Conservation (phyloP, 805 yeast genomes). For the Kodamaea jinghongensis region DNA sequence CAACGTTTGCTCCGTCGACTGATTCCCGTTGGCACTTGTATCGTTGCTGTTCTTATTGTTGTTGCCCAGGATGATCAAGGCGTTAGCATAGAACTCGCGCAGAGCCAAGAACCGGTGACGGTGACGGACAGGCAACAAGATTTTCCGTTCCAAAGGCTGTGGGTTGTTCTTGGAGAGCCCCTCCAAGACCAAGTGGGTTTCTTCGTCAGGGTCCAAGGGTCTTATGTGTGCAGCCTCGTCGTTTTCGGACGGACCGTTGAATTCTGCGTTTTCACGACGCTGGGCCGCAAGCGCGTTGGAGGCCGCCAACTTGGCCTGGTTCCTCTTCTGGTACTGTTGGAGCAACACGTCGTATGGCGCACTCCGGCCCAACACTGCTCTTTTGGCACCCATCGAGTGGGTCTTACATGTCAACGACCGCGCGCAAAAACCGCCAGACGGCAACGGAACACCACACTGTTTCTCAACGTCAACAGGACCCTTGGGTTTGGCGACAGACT, state of each 20-base stretch:
- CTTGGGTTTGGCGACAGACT: constrained; percentile 54
- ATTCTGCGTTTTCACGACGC: constrained; percentile 61
- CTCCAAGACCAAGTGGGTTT: constrained; percentile 84
- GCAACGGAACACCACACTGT: constrained; percentile 94
- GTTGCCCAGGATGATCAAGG: constrained; percentile 62
- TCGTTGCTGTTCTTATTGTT: constrained; percentile 37
- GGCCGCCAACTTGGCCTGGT: constrained; percentile 86
- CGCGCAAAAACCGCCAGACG: constrained; percentile 95
- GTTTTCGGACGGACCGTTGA: constrained; percentile 24
- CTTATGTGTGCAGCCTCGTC: constrained; percentile 24
- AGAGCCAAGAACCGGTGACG: constrained; percentile 76
- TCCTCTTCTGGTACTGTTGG: constrained; percentile 86
- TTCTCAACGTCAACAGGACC: constrained; percentile 88
- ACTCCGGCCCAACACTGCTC: constrained; percentile 91
- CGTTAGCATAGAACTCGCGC: constrained; percentile 93
- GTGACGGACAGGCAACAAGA: constrained; percentile 64
- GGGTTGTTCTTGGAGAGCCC: constrained; percentile 83
- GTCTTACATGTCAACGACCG: constrained; percentile 95
- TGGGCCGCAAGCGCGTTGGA: constrained; percentile 78
- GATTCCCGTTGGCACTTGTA: constrained; percentile 12
- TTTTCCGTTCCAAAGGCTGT: constrained; percentile 77
- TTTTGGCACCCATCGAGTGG: constrained; percentile 97
- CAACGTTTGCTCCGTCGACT: constrained; percentile 35
- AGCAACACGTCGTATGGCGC: constrained; percentile 87
- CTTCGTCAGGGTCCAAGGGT: constrained; percentile 83